Percentiles rank a stretch among this genome's conserved stretches.
phyloP scores from a whole-genome alignment of 192 early-diverging fungal species.

The Chytriomyces sp. region DNA sequence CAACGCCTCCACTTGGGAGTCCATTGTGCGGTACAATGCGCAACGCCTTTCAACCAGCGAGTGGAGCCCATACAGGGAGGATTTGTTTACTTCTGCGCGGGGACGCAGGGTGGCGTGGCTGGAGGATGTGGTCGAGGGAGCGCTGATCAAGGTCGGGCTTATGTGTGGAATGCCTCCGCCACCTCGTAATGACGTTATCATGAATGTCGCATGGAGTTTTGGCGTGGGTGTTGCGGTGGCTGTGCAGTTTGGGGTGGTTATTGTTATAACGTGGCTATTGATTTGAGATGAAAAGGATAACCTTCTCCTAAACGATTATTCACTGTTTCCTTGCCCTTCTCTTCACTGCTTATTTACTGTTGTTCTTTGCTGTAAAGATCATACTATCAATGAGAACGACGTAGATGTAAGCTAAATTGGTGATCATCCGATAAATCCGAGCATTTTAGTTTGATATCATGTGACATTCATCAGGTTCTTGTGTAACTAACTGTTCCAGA shows the following conservation, averaged over 20 bases:
- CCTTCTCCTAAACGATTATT: too few relatives aligned
- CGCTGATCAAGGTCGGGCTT: neutral
- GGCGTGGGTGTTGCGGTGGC: neutral
- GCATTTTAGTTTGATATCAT: too few relatives aligned
- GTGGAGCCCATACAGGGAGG: slow-evolving; percentile 1
- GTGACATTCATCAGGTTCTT: too few relatives aligned
- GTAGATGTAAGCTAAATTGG: too few relatives aligned
- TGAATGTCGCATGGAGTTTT: slow-evolving; percentile 22
- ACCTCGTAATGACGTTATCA: slow-evolving; percentile 21
- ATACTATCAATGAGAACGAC: too few relatives aligned
- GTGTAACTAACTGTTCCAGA: too few relatives aligned
- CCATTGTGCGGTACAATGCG: slow-evolving; percentile 9
- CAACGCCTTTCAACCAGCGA: neutral
- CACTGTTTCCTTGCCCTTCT: too few relatives aligned
- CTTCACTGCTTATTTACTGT: too few relatives aligned
- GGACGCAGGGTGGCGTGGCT: neutral
- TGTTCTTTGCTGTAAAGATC: too few relatives aligned
- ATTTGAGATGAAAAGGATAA: too few relatives aligned
- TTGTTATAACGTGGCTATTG: too few relatives aligned
- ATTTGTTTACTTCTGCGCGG: neutral
- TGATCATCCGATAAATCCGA: too few relatives aligned
- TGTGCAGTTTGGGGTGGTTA: slow-evolving; percentile 9
- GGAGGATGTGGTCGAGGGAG: neutral
- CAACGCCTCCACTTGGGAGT: slow-evolving; percentile 7
- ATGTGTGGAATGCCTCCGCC: slow-evolving; percentile 24